Evolutionary conservation across 1,284 basidiomycete genomes (phyloP), one percentile per base, ranked within the genome.

Genomic region (Takashimella koratensis): DNA sequence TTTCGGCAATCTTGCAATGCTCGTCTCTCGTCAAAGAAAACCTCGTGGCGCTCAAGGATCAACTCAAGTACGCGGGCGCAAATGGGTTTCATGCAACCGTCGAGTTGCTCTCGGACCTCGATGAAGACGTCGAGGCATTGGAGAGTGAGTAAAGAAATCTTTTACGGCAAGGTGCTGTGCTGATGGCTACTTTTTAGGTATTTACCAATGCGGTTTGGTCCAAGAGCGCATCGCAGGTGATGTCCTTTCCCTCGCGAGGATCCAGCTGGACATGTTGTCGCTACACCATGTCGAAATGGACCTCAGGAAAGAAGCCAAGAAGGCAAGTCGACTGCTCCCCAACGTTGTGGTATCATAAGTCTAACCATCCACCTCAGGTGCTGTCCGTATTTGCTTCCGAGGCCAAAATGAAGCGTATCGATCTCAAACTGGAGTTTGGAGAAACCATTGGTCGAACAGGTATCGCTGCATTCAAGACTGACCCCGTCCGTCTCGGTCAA

Each of bases 211-310:
- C 54, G 76, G 76, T 26, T 65, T 77, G 16, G 69, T 74, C 1
- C 76, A 78, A 58, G 75, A 76, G 51, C 71, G 76, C 5, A 77
- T 78, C 36, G 75, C 76, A 2, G 74, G 74, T 45, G 77, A 78
- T 39, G 69, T 77, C 3, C 64, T 77, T 3, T 75, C 75, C 0
- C 59, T 77, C 6, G 75, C 75, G 2, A 59, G 75, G 24, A 71
- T 77, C 30, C 77, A 78, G 52, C 68, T 77, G 21, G 57, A 66
- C 52, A 60, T 64, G 62, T 56, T 66, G 5, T 52, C 50, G 1
- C 13, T 65, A 3, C 57, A 59, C 50, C 53, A 59, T 16, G 61
- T 70, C 24, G 67, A 70, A 39, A 68, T 64, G 44, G 62, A 71
- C 20, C 42, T 74, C 10, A 47, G 51, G n/a, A 52, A 59, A 20